Evolutionary conservation across 2,329 filamentous ascomycete genomes (phyloP).

Genomic region (Penicillium digitatum): DNA sequence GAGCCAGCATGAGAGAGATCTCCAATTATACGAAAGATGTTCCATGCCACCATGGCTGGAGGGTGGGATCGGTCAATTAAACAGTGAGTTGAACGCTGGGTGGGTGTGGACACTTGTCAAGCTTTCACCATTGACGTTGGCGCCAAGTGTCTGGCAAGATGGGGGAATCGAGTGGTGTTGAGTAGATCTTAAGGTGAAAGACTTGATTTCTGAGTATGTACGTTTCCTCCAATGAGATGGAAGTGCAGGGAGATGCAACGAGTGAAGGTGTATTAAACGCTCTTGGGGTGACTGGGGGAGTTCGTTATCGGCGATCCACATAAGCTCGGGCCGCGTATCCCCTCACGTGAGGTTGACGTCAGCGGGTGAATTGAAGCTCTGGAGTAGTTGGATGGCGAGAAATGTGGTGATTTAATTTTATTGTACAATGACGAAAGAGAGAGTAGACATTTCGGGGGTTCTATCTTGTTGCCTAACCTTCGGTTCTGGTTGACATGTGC

Average conservation of each 20-base stretch:
- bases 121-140: slow-evolving; percentile 1
- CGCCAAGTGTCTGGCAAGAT: background rate
- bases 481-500: background rate
- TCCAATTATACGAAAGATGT: slow-evolving; percentile 69
- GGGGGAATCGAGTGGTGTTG: background rate
- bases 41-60: slow-evolving; percentile 24
- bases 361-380: background rate
- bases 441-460: background rate
- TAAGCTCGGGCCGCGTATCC: slow-evolving; percentile 23
- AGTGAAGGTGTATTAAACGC: slow-evolving; percentile 1
- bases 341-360: slow-evolving; percentile 26
- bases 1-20: slow-evolving; percentile 81
- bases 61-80: slow-evolving; percentile 1
- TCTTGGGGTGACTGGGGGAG: slow-evolving; percentile 9
- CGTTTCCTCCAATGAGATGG: background rate
- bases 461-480: background rate
- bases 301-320: slow-evolving; percentile 18
- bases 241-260: background rate
- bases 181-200: background rate
- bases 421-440: background rate
- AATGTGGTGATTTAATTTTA: background rate
- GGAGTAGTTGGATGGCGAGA: background rate
- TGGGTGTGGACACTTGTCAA: slow-evolving; percentile 3
- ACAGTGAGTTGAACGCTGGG: background rate
- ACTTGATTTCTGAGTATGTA: background rate